These are phyloP conservation scores for Aspergillus neoniger DNA, from an alignment of 2,329 filamentous ascomycete species.

Conservation along the genomic window DNA sequence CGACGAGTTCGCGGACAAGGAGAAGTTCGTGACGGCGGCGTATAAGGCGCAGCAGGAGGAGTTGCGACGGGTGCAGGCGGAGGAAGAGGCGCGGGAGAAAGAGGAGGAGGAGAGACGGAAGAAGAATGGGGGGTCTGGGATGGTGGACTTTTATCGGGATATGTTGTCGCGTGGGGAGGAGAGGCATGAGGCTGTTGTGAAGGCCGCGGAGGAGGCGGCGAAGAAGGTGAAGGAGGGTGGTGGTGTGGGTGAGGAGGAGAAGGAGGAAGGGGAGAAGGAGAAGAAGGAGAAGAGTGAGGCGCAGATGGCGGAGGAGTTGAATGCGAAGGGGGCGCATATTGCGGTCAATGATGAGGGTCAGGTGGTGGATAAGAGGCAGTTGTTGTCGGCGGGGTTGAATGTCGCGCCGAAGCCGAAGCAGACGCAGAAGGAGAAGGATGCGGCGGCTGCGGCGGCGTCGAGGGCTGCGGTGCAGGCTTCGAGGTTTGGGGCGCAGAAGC, in stretches of 20 bases:
- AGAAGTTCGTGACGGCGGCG: slow-evolving; percentile 66
- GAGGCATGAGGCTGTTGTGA: slow-evolving; percentile 58
- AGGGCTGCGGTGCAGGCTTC: slow-evolving; percentile 20
- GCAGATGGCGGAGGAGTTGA: slow-evolving; percentile 59
- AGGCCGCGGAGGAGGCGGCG: slow-evolving; percentile 53
- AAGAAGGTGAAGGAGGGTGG: slow-evolving; percentile 35
- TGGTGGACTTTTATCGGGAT: slow-evolving; percentile 63
- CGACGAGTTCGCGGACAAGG: slow-evolving; percentile 67
- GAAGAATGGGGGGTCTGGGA: slow-evolving; percentile 53
- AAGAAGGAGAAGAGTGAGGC: slow-evolving; percentile 51
- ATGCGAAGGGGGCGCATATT: slow-evolving; percentile 53
- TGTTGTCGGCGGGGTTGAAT: slow-evolving; percentile 64
- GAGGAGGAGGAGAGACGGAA: slow-evolving; percentile 59
- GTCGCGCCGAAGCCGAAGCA: slow-evolving; percentile 57
- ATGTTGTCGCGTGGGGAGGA: slow-evolving; percentile 61
- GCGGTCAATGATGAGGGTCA: slow-evolving; percentile 65
- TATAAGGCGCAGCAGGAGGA: slow-evolving; percentile 68
- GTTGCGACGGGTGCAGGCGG: slow-evolving; percentile 57
- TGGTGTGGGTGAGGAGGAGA: slow-evolving; percentile 31
- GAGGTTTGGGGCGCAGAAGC: slow-evolving; percentile 31
- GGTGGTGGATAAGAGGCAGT: slow-evolving; percentile 64
- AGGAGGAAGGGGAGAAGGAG: slow-evolving; percentile 24
- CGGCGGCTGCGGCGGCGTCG: slow-evolving; percentile 20
- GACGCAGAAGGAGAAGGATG: slow-evolving; percentile 19
- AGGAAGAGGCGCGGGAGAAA: slow-evolving; percentile 59